These are phyloP conservation scores for Boletales sp. DNA, from an alignment of 768 basidiomycete species.

Conservation along the genomic window DNA sequence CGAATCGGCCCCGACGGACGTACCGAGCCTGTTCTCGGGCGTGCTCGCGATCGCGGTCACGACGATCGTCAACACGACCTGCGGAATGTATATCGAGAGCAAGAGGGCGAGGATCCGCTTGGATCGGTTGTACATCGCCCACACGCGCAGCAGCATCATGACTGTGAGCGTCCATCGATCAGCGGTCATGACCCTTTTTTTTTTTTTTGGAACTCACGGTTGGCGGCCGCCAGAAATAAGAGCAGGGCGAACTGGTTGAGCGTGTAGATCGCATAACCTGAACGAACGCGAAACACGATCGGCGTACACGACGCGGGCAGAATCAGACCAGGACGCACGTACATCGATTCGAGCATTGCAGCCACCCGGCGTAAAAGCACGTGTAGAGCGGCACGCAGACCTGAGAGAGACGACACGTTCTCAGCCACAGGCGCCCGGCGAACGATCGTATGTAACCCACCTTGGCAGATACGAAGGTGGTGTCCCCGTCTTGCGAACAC, in stretches of 20 bases:
- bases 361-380: not conserved
- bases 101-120: slow-evolving; percentile 2
- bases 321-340: not conserved
- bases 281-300: too few relatives aligned
- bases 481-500: not conserved
- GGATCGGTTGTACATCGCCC: slow-evolving; percentile 5
- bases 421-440: too few relatives aligned
- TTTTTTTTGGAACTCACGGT: too few relatives aligned
- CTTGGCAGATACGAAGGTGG: not conserved
- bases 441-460: too few relatives aligned
- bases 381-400: not conserved
- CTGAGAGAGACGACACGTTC: too few relatives aligned
- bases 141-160: slow-evolving; percentile 11
- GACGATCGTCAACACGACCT: not conserved
- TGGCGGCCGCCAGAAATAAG: slow-evolving; percentile 2
- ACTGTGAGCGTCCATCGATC: not conserved
- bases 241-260: not conserved
- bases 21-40: not conserved
- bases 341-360: slow-evolving; percentile 5
- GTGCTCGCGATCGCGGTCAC: not conserved
- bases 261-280: slow-evolving; percentile 1
- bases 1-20: not conserved
- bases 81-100: not conserved
- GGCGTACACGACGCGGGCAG: too few relatives aligned
- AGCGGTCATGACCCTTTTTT: too few relatives aligned